Percentiles rank a stretch among this genome's conserved stretches.
Evolutionary conservation across 257 asterid species (phyloP).

Genomic region (Solanum pinnatisectum): DNA sequence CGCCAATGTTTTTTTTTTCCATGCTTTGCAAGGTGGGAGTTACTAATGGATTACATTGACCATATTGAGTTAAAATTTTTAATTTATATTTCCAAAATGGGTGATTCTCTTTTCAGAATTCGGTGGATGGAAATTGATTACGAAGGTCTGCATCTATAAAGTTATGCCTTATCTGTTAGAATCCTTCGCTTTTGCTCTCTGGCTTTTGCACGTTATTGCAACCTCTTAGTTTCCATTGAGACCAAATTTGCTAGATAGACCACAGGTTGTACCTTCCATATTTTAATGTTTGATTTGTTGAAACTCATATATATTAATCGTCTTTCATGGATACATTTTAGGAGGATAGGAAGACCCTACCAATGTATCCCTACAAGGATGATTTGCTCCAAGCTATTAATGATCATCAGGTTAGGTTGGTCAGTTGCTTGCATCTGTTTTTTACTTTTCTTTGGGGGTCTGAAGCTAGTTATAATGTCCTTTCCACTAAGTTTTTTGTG

Average conservation of each 20-base stretch:
- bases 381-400: slow-evolving; percentile 63
- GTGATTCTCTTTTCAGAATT: not conserved
- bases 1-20: not conserved
- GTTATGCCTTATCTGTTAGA: not conserved
- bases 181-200: not conserved
- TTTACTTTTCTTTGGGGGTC: not conserved
- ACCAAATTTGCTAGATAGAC: not conserved
- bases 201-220: not conserved
- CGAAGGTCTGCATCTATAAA: not conserved
- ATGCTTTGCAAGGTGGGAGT: not conserved
- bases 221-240: not conserved
- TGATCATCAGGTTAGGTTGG: slow-evolving; percentile 58
- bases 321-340: slow-evolving; percentile 15
- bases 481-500: not conserved
- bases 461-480: not conserved
- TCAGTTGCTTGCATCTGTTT: not conserved
- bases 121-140: not conserved
- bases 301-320: not conserved
- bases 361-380: slow-evolving; percentile 68
- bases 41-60: not conserved
- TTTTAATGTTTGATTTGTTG: not conserved
- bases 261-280: not conserved
- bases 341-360: slow-evolving; percentile 76
- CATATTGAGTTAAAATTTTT: not conserved
- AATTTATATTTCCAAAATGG: not conserved